A percentile compares a stretch with the other conserved stretches of the same genome.
Evolutionary conservation across 129 eudicot genomes (phyloP).

Genomic region (Glebionis coronaria): DNA sequence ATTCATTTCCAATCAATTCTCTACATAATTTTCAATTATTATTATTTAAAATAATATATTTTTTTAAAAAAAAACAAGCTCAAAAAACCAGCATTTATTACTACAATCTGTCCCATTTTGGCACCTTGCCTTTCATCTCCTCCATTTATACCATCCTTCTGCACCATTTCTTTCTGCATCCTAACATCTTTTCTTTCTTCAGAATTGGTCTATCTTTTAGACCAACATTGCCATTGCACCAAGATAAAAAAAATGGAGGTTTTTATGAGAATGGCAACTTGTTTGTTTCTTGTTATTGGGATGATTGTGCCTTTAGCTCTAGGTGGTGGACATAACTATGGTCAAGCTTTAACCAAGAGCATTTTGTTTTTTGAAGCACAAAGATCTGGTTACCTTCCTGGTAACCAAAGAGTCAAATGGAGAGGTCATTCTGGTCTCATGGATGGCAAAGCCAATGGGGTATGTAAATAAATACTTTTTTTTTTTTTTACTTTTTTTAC

Average conservation of each 20-base stretch:
- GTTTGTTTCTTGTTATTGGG: slow-evolving; percentile 49
- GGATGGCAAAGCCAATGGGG: slow-evolving; percentile 57
- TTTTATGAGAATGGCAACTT: slow-evolving; percentile 36
- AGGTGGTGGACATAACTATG: slow-evolving; percentile 71
- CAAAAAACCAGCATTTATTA: slow-evolving; percentile 52
- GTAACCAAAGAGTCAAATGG: slow-evolving; percentile 64
- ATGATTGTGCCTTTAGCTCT: slow-evolving; percentile 51
- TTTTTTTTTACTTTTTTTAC: not conserved
- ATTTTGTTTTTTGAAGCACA: slow-evolving; percentile 84
- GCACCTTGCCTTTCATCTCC: slow-evolving; percentile 59
- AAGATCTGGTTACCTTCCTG: slow-evolving; percentile 78
- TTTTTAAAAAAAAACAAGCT: slow-evolving; percentile 19
- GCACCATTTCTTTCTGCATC: slow-evolving; percentile 40
- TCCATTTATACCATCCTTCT: slow-evolving; percentile 48
- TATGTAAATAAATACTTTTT: too few relatives aligned
- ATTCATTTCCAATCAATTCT: not conserved
- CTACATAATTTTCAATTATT: not conserved
- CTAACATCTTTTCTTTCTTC: slow-evolving; percentile 18
- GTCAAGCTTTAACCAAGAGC: slow-evolving; percentile 70
- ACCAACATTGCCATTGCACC: slow-evolving; percentile 42
- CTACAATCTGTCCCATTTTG: slow-evolving; percentile 49
- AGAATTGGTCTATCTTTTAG: slow-evolving; percentile 42
- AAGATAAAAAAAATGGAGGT: slow-evolving; percentile 38
- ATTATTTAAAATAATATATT: not conserved
- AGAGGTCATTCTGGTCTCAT: slow-evolving; percentile 69